phyloP scores from a whole-genome alignment of 2,329 filamentous ascomycete genomes.

The Keithomyces neogunnii region DNA sequence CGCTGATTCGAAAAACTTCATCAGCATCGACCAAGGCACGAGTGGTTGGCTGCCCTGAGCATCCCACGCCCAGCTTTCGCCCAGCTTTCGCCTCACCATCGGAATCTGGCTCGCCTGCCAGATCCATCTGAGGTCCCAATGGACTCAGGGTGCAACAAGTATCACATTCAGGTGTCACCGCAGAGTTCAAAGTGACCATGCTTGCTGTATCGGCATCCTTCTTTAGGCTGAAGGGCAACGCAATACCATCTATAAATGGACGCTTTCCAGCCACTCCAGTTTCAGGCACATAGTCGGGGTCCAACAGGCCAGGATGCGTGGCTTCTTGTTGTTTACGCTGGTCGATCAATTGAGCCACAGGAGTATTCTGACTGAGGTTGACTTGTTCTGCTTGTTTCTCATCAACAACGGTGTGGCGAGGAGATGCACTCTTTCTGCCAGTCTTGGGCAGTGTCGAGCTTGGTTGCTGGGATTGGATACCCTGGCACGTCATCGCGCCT shows the following conservation, averaged over 20 bases:
- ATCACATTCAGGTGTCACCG: constrained; percentile 16
- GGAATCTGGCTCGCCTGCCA: constrained; percentile 1
- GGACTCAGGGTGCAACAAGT: constrained; percentile 26
- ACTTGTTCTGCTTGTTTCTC: constrained; percentile 36
- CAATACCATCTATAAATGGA: constrained; percentile 59
- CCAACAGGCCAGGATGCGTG: constrained; percentile 33
- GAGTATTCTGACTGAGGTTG: constrained; percentile 28
- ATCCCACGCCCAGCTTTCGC: constrained; percentile 3
- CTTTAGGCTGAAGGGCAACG: constrained; percentile 63
- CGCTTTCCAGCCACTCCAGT: constrained; percentile 51
- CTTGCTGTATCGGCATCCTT: constrained; percentile 58
- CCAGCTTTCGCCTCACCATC: constrained; percentile 7
- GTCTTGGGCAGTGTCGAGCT: constrained; percentile 12
- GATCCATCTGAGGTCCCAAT: not conserved
- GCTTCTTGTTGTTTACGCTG: constrained; percentile 29
- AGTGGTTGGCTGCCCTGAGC: constrained; percentile 28
- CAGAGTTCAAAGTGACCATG: constrained; percentile 56
- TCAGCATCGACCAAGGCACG: constrained; percentile 39
- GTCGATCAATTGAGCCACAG: constrained; percentile 34
- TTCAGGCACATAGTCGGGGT: constrained; percentile 32
- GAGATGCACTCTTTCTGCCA: constrained; percentile 31
- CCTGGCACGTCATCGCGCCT: constrained; percentile 32
- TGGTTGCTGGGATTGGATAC: constrained; percentile 30
- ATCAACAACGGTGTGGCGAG: constrained; percentile 39
- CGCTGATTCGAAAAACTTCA: constrained; percentile 25